phyloP scores from a whole-genome alignment of 2,329 filamentous ascomycete genomes.

The Cercospora sp. region DNA sequence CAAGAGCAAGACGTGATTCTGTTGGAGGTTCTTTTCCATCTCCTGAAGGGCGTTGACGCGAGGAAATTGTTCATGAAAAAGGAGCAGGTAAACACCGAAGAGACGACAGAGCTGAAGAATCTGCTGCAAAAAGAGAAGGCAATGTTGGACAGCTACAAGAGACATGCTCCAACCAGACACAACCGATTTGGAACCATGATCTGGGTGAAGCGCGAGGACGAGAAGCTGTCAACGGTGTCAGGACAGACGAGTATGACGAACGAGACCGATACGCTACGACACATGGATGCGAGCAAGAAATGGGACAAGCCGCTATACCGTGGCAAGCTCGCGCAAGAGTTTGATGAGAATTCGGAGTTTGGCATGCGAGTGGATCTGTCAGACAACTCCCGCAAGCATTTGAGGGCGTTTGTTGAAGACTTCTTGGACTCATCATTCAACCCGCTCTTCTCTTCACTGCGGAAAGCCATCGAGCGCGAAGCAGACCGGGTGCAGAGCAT shows the following conservation, averaged over 20 bases:
- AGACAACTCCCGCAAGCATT: slow-evolving; percentile 68
- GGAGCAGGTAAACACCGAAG: slow-evolving; percentile 65
- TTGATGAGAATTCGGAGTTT: slow-evolving; percentile 68
- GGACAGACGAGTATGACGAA: slow-evolving; percentile 83
- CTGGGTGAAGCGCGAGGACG: slow-evolving; percentile 86
- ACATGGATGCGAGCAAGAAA: slow-evolving; percentile 88
- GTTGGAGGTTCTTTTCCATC: slow-evolving; percentile 87
- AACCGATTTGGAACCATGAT: slow-evolving; percentile 97
- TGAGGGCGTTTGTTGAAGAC: slow-evolving; percentile 83
- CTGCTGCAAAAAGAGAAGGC: slow-evolving; percentile 79
- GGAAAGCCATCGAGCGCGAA: slow-evolving; percentile 88
- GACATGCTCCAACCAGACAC: slow-evolving; percentile 79
- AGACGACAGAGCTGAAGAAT: slow-evolving; percentile 69
- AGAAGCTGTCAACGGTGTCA: slow-evolving; percentile 80
- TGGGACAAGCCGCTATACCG: slow-evolving; percentile 76
- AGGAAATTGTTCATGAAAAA: slow-evolving; percentile 84
- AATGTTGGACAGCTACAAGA: slow-evolving; percentile 76
- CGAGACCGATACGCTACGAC: slow-evolving; percentile 70
- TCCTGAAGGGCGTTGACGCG: slow-evolving; percentile 85
- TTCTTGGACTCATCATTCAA: slow-evolving; percentile 97
- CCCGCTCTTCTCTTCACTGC: slow-evolving; percentile 75
- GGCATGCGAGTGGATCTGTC: slow-evolving; percentile 71
- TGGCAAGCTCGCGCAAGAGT: slow-evolving; percentile 44
- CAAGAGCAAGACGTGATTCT: slow-evolving; percentile 83
- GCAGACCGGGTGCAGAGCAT: slow-evolving; percentile 73